Percentiles rank a stretch among this genome's conserved stretches.
phyloP scores from a whole-genome alignment of 2,329 filamentous ascomycete species.

The Penicillium sp. region DNA sequence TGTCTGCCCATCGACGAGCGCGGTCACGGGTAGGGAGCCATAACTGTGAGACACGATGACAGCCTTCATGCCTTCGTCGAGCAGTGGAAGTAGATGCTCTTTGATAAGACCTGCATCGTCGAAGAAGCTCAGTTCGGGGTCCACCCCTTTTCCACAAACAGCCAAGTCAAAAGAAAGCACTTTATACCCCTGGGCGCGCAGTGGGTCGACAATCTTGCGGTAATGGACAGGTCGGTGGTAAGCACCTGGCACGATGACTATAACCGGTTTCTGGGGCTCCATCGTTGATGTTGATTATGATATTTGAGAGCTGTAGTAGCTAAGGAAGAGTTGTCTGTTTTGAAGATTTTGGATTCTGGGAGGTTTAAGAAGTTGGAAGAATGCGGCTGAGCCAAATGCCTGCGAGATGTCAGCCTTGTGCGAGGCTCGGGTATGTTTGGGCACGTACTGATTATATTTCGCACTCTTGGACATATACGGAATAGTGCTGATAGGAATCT shows the following conservation, averaged over 20 bases:
- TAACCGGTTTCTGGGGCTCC: constrained; percentile 13
- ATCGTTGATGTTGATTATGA: neutral
- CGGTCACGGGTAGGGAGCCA: constrained; percentile 38
- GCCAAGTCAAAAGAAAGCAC: constrained; percentile 13
- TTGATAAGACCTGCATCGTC: constrained; percentile 17
- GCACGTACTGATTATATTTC: neutral
- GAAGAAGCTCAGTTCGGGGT: constrained; percentile 15
- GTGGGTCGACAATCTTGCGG: constrained; percentile 15
- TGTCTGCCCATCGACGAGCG: constrained; percentile 35
- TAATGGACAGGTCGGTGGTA: constrained; percentile 22
- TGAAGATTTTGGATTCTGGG: neutral
- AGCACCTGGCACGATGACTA: constrained; percentile 18
- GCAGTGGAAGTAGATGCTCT: constrained; percentile 14
- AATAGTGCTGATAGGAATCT: neutral
- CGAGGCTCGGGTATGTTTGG: neutral
- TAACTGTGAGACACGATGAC: constrained; percentile 45
- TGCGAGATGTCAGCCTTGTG: neutral
- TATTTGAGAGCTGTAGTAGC: neutral
- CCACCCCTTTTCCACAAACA: constrained; percentile 15
- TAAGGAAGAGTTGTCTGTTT: neutral
- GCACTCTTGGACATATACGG: neutral
- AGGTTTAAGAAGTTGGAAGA: neutral
- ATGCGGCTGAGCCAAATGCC: neutral
- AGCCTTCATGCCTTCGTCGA: constrained; percentile 39
- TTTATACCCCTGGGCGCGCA: constrained; percentile 17